A percentile compares a stretch with the other conserved stretches of the same genome.
Conservation (phyloP, 2,329 filamentous ascomycete genomes). For the Colletotrichum orchidophilum region DNA sequence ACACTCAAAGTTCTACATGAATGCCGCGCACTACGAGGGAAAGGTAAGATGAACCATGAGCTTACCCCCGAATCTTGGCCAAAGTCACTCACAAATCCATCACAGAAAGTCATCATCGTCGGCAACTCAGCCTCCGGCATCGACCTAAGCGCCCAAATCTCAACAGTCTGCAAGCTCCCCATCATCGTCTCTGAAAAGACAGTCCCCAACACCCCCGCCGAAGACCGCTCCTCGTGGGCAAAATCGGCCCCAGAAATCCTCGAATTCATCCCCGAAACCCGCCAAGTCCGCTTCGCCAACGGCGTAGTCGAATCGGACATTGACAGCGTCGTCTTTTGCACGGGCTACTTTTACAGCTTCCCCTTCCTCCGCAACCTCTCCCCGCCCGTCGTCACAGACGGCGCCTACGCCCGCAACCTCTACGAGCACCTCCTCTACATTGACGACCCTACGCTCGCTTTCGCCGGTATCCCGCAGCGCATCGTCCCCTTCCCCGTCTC, state of each 20-base stretch:
- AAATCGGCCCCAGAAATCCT: conserved; percentile 56
- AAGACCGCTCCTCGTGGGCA: conserved; percentile 40
- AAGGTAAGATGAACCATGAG: conserved; percentile 38
- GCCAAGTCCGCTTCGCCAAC: conserved; percentile 68
- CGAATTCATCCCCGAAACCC: conserved; percentile 53
- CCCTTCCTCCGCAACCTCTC: conserved; percentile 70
- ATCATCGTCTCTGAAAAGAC: conserved; percentile 65
- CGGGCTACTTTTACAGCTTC: conserved; percentile 87
- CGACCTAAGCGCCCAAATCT: conserved; percentile 73
- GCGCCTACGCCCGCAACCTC: conserved; percentile 66
- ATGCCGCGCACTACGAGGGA: conserved; percentile 42
- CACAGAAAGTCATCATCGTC: conserved; percentile 73
- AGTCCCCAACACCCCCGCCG: conserved; percentile 36
- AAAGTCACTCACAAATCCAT: conserved; percentile 5
- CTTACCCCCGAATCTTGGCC: accelerated
- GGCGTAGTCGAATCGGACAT: conserved; percentile 72
- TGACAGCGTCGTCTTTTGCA: conserved; percentile 86
- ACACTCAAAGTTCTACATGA: conserved; percentile 76
- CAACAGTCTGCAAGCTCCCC: conserved; percentile 58
- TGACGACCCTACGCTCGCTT: conserved; percentile 70
- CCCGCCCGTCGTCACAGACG: conserved; percentile 65
- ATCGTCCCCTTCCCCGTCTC: conserved; percentile 78
- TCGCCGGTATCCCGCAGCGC: conserved; percentile 72
- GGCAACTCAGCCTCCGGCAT: conserved; percentile 78
- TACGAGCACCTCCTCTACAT: conserved; percentile 78